Conservation (phyloP, 306 rosid species). For the Rosa lucieae region DNA sequence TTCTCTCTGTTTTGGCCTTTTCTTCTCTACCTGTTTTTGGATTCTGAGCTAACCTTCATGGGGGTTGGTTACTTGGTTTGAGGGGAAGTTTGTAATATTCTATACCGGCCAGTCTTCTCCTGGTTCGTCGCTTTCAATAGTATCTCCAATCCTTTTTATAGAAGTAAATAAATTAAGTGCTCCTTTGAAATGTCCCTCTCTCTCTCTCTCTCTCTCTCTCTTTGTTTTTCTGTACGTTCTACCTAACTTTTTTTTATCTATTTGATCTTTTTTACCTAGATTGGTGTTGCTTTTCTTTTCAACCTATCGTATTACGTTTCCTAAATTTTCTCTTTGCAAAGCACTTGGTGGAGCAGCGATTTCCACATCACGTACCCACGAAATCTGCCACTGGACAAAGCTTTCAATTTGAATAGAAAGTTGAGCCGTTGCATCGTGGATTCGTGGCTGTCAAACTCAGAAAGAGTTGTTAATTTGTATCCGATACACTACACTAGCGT, state of each 20-base stretch:
- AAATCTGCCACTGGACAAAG: neutral
- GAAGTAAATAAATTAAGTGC: neutral
- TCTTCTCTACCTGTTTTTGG: neutral
- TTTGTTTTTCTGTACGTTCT: neutral
- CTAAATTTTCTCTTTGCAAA: slow-evolving; percentile 1
- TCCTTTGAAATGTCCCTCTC: slow-evolving; percentile 22
- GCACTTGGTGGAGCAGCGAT: neutral
- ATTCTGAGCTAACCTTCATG: slow-evolving; percentile 18
- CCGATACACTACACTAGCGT: no score
- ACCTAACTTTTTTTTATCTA: neutral
- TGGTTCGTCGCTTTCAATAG: neutral
- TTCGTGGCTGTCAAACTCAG: neutral
- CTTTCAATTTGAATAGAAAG: neutral
- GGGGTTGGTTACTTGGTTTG: neutral
- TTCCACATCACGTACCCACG: neutral
- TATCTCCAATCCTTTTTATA: neutral
- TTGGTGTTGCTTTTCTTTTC: neutral
- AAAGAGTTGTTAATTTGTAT: neutral
- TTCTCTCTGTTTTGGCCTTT: neutral
- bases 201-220: neutral
- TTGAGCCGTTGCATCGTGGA: neutral
- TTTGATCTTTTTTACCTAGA: slow-evolving; percentile 1
- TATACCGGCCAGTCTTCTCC: slow-evolving; percentile 38
- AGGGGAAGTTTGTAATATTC: neutral
- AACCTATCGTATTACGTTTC: neutral